Percentiles rank a stretch among this genome's conserved stretches.
phyloP scores from a whole-genome alignment of 73 alveolate species.

The Tetrahymena borealis region DNA sequence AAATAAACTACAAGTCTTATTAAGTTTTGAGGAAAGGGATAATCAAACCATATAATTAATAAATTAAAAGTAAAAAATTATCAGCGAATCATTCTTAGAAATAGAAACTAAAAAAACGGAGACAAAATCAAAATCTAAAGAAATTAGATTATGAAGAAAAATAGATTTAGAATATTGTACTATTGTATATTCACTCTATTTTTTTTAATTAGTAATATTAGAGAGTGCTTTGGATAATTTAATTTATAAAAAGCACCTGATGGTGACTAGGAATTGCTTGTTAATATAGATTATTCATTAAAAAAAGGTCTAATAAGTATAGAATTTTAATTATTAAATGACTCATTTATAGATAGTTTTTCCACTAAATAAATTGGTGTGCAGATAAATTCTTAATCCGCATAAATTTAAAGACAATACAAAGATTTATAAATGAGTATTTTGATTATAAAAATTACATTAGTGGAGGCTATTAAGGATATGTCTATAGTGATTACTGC shows the following conservation, averaged over 20 bases:
- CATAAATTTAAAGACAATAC: not conserved
- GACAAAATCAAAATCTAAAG: too few relatives aligned
- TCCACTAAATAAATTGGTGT: not conserved
- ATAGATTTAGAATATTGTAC: too few relatives aligned
- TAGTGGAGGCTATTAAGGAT: not conserved
- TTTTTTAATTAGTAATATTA: too few relatives aligned
- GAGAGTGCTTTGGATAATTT: too few relatives aligned
- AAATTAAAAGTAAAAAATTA: too few relatives aligned
- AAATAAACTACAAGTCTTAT: too few relatives aligned
- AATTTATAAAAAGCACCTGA: not conserved
- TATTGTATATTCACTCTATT: too few relatives aligned
- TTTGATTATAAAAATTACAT: not conserved
- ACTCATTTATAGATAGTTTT: not conserved
- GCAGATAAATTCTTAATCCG: not conserved
- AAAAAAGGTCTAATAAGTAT: not conserved
- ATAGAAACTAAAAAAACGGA: too few relatives aligned
- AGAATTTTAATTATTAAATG: not conserved
- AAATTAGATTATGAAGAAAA: too few relatives aligned
- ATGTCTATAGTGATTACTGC: not conserved
- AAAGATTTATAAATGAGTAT: not conserved
- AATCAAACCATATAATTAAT: too few relatives aligned
- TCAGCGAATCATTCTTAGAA: too few relatives aligned
- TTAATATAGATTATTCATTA: not conserved
- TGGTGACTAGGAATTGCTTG: not conserved
- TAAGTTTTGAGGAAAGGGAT: too few relatives aligned